Base-by-base conservation (phyloP, 140 eudicot species). In the Cichorium intybus region DNA sequence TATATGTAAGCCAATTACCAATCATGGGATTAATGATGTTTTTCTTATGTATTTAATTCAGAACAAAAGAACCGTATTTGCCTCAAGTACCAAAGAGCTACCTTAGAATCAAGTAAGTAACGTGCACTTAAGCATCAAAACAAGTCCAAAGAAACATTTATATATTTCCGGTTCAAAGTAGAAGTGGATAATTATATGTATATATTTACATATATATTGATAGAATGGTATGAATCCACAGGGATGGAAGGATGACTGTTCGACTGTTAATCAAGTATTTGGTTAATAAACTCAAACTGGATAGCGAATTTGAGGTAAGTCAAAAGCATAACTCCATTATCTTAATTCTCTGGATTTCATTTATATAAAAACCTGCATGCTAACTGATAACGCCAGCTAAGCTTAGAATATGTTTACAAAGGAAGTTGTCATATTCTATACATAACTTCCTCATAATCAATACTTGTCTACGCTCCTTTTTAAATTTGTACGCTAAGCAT, bases 21-120 rank as follows among this genome's bases (percentile, higher is more conserved):
- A 2, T 43, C 8, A 14, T 57, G 22, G 6, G 6, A 9, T 29
- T 56, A 16, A 47, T 7, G 12, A 23, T 37, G 18, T 60, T 20
- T 61, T 6, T 12, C 17, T 48, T 33, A 31, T 52, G 11, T 14
- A 43, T 9, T 70, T 15, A 74, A 62, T 75, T 79, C 90, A 90
- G 97, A 80, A 69, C 71, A 67, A 81, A 66, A 66, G 84, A 90
- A 77, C 95, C 97, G 1, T 87, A 61, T 78, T 78, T 90, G 76
- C 97, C 97, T 27, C 97, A 90, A 75, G 64, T 90, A 69, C 80
- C 94, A 10, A 90, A 80, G 86, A 84, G 94, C 75, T 90, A 79
- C 78, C 85, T 90, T 37, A 77, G 97, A 73, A 90, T 87, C 69
- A 87, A 82, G 97, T 90, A 73, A 54, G 66, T 45, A 73, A 73